Percentiles rank a stretch among this genome's conserved stretches.
These are phyloP conservation scores for Diplocarpon mali DNA, from an alignment of 2,329 filamentous ascomycete species.

Conservation along the genomic window DNA sequence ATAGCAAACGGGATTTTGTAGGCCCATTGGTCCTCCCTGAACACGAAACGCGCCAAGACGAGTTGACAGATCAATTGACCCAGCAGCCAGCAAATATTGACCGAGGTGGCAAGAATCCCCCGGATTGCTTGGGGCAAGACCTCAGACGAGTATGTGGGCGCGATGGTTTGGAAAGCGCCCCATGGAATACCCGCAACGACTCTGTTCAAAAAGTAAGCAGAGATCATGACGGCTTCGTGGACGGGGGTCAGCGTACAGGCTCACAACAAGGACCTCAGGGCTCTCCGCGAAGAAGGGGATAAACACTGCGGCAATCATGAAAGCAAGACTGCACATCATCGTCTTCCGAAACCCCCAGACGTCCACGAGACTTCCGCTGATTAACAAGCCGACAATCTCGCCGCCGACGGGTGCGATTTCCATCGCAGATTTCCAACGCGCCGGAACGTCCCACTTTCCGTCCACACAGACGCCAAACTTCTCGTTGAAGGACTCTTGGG, in stretches of 20 bases:
- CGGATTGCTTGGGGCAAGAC: conserved; percentile 26
- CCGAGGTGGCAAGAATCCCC: conserved; percentile 32
- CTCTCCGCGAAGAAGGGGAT: conserved; percentile 38
- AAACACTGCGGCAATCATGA: conserved; percentile 34
- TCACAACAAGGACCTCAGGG: conserved; percentile 34
- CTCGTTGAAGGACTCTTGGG: conserved; percentile 24
- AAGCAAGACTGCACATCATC: conserved; percentile 32
- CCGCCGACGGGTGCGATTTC: conserved; percentile 24
- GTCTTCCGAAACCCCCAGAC: conserved; percentile 33
- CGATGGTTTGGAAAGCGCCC: conserved; percentile 30
- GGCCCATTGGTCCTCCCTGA: conserved; percentile 33
- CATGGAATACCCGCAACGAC: conserved; percentile 39
- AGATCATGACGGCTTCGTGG: neutral
- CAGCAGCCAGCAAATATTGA: conserved; percentile 42
- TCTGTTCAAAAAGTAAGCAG: conserved; percentile 14
- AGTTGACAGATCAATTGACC: conserved; percentile 38
- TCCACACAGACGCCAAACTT: conserved; percentile 27
- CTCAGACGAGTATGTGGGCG: conserved; percentile 29
- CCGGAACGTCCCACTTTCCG: conserved; percentile 24
- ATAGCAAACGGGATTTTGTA: conserved; percentile 25
- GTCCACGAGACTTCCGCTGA: conserved; percentile 36
- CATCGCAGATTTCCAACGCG: conserved; percentile 26
- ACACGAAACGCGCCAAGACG: conserved; percentile 33
- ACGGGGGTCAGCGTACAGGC: conserved; percentile 14
- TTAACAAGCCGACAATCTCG: conserved; percentile 35